These are phyloP conservation scores for Bryoerythrophyllum caledonicum DNA, from an alignment of 225 moss, liverwort and hornwort species.

Conservation along the genomic window DNA sequence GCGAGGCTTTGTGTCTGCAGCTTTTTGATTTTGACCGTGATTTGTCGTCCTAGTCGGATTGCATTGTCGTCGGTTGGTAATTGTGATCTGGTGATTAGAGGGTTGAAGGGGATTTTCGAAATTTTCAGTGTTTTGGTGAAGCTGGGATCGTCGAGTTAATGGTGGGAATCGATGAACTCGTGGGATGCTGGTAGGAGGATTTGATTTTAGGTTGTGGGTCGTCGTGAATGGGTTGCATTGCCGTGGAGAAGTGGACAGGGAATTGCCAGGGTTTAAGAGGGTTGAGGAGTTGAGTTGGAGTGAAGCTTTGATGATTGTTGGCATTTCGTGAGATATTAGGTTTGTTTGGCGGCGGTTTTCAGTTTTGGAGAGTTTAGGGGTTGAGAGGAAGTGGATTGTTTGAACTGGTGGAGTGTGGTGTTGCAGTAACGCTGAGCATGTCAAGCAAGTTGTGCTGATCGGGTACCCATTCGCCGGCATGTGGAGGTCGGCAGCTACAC, in stretches of 20 bases:
- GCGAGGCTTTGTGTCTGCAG: neutral
- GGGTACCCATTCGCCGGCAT: conserved; percentile 42
- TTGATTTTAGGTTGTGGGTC: neutral
- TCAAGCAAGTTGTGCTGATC: conserved; percentile 34
- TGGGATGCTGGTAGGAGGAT: neutral
- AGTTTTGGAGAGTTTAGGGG: neutral
- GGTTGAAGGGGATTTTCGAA: neutral
- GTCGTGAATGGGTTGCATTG: conserved; percentile 5
- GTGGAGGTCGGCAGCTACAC: conserved; percentile 51
- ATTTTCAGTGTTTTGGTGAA: neutral
- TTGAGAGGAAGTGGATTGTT: neutral
- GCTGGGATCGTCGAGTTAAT: neutral
- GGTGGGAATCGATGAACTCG: neutral
- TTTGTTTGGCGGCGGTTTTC: too few relatives aligned
- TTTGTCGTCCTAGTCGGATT: neutral
- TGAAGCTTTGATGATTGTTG: neutral
- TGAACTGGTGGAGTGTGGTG: neutral
- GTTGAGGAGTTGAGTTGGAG: neutral
- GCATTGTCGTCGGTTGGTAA: neutral
- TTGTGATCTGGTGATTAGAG: neutral
- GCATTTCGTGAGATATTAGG: neutral
- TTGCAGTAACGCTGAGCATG: conserved; percentile 34
- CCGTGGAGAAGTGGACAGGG: neutral
- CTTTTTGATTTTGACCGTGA: neutral
- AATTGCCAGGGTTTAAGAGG: neutral